These are phyloP conservation scores for Phytopythium litorale DNA, from an alignment of 352 stramenopile species.

Conservation along the genomic window DNA sequence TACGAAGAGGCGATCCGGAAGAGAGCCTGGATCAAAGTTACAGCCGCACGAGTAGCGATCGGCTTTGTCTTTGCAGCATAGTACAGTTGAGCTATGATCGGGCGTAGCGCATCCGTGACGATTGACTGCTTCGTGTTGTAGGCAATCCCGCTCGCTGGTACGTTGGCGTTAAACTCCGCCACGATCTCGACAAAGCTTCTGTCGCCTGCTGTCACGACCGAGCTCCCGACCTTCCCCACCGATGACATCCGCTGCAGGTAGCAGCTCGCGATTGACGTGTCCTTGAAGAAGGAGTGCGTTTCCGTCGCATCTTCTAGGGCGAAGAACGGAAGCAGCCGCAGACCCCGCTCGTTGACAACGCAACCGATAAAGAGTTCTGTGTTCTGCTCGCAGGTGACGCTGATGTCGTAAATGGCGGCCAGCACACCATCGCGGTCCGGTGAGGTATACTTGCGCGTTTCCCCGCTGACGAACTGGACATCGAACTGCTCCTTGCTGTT, in stretches of 20 bases:
- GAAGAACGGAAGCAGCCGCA: conserved; percentile 69
- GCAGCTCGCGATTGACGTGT: conserved; percentile 70
- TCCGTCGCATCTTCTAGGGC: conserved; percentile 62
- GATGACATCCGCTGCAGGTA: conserved; percentile 77
- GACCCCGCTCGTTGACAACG: conserved; percentile 59
- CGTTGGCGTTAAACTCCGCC: conserved; percentile 90
- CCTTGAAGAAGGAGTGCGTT: conserved; percentile 76
- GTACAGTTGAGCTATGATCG: conserved; percentile 79
- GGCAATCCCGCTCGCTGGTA: conserved; percentile 74
- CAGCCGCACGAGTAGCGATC: conserved; percentile 57
- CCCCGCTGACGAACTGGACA: conserved; percentile 67
- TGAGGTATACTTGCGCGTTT: conserved; percentile 52
- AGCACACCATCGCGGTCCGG: conserved; percentile 71
- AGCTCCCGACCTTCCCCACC: conserved; percentile 57
- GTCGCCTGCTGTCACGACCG: conserved; percentile 42
- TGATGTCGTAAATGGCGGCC: conserved; percentile 75
- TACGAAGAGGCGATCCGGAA: conserved; percentile 85
- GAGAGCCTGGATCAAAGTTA: conserved; percentile 77
- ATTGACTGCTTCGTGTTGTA: conserved; percentile 83
- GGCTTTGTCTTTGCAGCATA: conserved; percentile 66
- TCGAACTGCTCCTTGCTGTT: conserved; percentile 54
- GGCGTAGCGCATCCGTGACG: conserved; percentile 69
- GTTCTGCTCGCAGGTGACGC: conserved; percentile 71
- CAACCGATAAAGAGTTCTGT: conserved; percentile 68
- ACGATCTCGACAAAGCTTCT: conserved; percentile 79